phyloP scores from a whole-genome alignment of 1,284 basidiomycete genomes.

The Volvariella surrecta region DNA sequence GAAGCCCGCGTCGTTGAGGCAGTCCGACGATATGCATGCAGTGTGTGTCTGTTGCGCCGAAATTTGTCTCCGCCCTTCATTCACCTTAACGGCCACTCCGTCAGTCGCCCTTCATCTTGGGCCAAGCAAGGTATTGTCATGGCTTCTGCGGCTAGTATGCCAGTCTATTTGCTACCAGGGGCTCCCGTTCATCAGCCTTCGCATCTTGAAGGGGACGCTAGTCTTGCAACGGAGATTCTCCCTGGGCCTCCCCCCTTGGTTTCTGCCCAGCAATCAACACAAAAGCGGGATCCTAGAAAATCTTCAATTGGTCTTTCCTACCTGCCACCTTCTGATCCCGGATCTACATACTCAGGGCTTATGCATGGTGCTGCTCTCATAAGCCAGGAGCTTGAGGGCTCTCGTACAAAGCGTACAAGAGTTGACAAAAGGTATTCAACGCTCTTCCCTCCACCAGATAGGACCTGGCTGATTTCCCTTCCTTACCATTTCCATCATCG shows the following conservation, averaged over 20 bases:
- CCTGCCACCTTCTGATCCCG: constrained; percentile 71
- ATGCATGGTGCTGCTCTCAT: constrained; percentile 49
- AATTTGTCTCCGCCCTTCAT: constrained; percentile 2
- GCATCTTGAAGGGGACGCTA: constrained; percentile 70
- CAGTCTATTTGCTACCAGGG: constrained; percentile 58
- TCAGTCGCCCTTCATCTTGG: background rate
- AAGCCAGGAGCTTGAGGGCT: constrained; percentile 50
- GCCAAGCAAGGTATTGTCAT: constrained; percentile 22
- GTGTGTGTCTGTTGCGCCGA: background rate
- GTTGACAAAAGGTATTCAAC: constrained; percentile 60
- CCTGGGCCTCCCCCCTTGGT: constrained; percentile 70
- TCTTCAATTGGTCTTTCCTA: constrained; percentile 57
- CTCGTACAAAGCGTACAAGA: constrained; percentile 63
- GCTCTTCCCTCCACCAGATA: constrained; percentile 11
- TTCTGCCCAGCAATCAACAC: constrained; percentile 53
- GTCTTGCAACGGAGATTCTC: constrained; percentile 75
- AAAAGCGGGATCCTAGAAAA: constrained; percentile 72
- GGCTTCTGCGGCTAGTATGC: constrained; percentile 60
- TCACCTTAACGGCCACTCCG: background rate
- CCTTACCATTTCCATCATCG: constrained; percentile 5
- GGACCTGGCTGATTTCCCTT: constrained; percentile 7
- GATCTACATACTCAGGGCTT: constrained; percentile 71
- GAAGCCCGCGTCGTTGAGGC: background rate
- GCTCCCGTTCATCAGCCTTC: constrained; percentile 63
- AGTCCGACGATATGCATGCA: background rate